A percentile compares a stretch with the other conserved stretches of the same genome.
Evolutionary conservation across 78 protist genomes (phyloP).

Genomic region (Emiliania huxleyi): DNA sequence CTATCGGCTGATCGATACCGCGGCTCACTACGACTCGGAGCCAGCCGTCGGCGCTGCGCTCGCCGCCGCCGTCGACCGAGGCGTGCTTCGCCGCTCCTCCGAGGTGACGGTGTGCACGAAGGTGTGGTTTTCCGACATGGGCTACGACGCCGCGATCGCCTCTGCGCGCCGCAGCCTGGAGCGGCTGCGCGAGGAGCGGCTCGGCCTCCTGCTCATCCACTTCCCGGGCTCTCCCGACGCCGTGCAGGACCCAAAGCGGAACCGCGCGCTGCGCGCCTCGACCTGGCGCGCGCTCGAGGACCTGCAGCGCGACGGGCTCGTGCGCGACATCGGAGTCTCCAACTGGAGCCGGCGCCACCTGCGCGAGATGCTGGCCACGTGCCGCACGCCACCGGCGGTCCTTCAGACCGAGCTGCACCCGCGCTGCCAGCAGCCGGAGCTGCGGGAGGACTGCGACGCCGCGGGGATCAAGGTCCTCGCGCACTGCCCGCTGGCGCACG

Average conservation of each 20-base stretch:
- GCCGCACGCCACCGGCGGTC: neutral
- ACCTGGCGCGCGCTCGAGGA: constrained; percentile 21
- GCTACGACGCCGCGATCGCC: neutral
- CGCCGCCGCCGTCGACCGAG: neutral
- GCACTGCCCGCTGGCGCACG: neutral
- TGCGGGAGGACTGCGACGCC: neutral
- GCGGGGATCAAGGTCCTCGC: neutral
- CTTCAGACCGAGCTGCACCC: neutral
- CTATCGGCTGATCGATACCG: neutral
- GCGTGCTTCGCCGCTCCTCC: neutral
- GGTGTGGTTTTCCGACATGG: neutral
- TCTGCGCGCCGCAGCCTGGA: neutral
- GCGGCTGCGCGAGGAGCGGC: neutral
- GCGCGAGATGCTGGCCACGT: neutral
- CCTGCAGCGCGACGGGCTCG: neutral
- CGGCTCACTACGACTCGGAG: neutral
- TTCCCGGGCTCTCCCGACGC: neutral
- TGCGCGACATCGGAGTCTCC: neutral
- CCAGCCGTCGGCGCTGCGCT: neutral
- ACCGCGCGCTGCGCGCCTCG: neutral
- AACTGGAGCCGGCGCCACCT: neutral
- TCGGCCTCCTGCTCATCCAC: neutral
- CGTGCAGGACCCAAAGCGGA: neutral
- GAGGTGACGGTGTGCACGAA: constrained; percentile 4
- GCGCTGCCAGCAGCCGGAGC: neutral